Base-by-base conservation (phyloP, 148 eudicot species). In the Chenopodium berlandieri region DNA sequence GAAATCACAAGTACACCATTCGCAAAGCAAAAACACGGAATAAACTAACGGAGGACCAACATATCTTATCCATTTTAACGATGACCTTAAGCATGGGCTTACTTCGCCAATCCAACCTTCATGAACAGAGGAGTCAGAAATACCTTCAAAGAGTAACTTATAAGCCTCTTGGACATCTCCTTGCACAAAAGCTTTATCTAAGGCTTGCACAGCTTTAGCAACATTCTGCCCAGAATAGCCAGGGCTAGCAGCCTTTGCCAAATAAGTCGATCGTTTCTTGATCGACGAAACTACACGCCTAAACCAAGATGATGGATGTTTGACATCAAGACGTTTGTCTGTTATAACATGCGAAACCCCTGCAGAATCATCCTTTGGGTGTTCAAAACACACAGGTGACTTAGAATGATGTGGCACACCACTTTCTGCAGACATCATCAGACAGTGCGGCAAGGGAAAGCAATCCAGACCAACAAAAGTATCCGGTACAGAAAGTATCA, bases 1-100 rank as follows among this genome's bases (percentile, higher is more conserved):
- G 50, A 91, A 94, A 84, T 92, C 95, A 88, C 97, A 97, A 32
- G 97, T 88, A 77, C 97, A 97, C 99, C 99, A 97, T 86, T 97
- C 99, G 76, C 97, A 97, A 81, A 97, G 91, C 78, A 97, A 88
- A 86, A 97, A 94, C 13, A 91, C 90, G 31, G 99, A 97, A 86
- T 91, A 89, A 71, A 97, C 75, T 73, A 91, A 86, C 37, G 97
- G 85, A 40, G 82, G 77, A 71, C 88, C 84, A 54, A 89, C 90
- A 23, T 87, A 85, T 23, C 92, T 88, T 30, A 97, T 89, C 91
- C 92, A 88, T 87, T 91, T 88, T 78, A 97, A 82, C 16, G 95
- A 89, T 78, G 94, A 88, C 65, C 91, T 85, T 81, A 97, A 86
- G 84, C 92, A 87, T 46, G 92, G 87, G 82, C 89, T 92, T 75